Evolutionary conservation across 2,329 filamentous ascomycete species (phyloP).

Genomic region (Penicillium sp.): DNA sequence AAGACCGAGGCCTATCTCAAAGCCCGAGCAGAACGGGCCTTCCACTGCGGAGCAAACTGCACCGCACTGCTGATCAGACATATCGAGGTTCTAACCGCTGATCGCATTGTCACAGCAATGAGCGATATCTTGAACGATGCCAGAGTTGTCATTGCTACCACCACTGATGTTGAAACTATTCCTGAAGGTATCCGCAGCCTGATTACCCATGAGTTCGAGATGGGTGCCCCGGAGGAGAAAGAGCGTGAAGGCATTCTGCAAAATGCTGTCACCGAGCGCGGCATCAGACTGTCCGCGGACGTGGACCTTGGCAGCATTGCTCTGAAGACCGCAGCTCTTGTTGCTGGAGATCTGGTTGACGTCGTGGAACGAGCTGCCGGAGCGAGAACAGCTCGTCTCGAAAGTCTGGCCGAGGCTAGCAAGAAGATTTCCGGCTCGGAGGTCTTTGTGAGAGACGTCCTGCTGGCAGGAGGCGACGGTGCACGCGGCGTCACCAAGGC

Average conservation of each 20-base stretch:
- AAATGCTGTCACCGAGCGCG: slow-evolving; percentile 65
- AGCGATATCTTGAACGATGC: slow-evolving; percentile 72
- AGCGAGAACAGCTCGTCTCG: slow-evolving; percentile 65
- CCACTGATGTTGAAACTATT: slow-evolving; percentile 88
- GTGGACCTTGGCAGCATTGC: slow-evolving; percentile 79
- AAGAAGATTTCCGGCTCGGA: slow-evolving; percentile 20
- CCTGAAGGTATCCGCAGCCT: slow-evolving; percentile 80
- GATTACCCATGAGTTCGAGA: slow-evolving; percentile 92
- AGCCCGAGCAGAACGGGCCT: slow-evolving; percentile 75
- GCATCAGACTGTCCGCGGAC: slow-evolving; percentile 67
- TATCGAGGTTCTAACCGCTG: slow-evolving; percentile 80
- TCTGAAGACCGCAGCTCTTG: slow-evolving; percentile 87
- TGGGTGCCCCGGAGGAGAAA: slow-evolving; percentile 82
- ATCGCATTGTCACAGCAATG: slow-evolving; percentile 76
- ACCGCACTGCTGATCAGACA: slow-evolving; percentile 82
- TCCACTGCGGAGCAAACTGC: slow-evolving; percentile 74
- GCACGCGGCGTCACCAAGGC: slow-evolving; percentile 68
- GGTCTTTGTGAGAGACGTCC: slow-evolving; percentile 70
- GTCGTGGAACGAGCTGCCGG: slow-evolving; percentile 83
- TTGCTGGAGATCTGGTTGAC: slow-evolving; percentile 87
- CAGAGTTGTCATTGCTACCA: slow-evolving; percentile 82
- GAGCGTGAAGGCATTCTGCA: slow-evolving; percentile 82
- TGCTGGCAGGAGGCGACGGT: slow-evolving; percentile 72
- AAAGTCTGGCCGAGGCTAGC: slow-evolving; percentile 53
- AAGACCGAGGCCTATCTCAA: slow-evolving; percentile 89